Evolutionary conservation across 257 asterid species (phyloP).

Genomic region (Scutellaria baicalensis): DNA sequence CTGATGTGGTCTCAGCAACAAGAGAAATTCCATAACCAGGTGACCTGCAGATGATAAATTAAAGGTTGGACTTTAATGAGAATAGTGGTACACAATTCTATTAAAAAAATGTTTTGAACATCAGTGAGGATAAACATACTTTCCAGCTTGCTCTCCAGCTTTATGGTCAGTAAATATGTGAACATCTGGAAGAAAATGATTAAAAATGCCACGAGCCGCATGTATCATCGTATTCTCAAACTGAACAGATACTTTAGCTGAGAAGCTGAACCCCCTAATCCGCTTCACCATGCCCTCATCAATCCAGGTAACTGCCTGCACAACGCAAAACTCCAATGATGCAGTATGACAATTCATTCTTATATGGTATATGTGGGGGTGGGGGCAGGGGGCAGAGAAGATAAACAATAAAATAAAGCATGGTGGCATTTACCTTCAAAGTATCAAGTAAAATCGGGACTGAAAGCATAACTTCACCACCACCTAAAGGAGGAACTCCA

Average conservation of each 20-base stretch:
- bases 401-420: not conserved
- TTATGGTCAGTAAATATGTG: slow-evolving; percentile 80
- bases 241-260: slow-evolving; percentile 75
- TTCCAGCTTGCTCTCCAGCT: slow-evolving; percentile 72
- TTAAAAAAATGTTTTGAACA: not conserved
- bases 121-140: slow-evolving; percentile 35
- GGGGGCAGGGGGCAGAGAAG: not conserved
- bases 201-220: slow-evolving; percentile 87
- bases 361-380: not conserved
- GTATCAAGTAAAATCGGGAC: slow-evolving; percentile 60
- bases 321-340: not conserved
- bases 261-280: slow-evolving; percentile 78
- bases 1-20: slow-evolving; percentile 81
- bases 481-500: slow-evolving; percentile 89
- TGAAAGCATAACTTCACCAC: slow-evolving; percentile 74
- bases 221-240: slow-evolving; percentile 73
- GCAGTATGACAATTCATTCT: not conserved
- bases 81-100: not conserved
- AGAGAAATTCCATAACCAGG: slow-evolving; percentile 91
- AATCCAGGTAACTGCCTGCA: slow-evolving; percentile 74
- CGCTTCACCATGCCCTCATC: slow-evolving; percentile 96
- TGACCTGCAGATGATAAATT: slow-evolving; percentile 42
- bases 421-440: slow-evolving; percentile 40
- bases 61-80: not conserved
- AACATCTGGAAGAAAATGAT: slow-evolving; percentile 72